Evolutionary conservation across 352 stramenopile species (phyloP), one percentile per base, ranked within the genome.

Genomic region (Phytophthora parvispora): DNA sequence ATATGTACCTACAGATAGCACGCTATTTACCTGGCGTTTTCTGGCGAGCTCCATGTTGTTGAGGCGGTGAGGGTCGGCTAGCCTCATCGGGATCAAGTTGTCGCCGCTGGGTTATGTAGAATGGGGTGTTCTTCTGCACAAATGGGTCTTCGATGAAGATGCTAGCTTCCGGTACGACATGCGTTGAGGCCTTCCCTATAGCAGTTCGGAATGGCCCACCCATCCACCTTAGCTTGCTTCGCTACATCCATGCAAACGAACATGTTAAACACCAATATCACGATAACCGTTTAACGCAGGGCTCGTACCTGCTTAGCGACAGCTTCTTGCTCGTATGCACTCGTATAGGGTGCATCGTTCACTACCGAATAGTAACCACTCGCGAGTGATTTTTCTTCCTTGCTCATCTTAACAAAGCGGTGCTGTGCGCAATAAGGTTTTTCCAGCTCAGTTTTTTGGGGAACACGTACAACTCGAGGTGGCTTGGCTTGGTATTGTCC

Each of bases 291-390:
- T 50, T 3, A 50, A n/a, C 20, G n/a, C 24, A 34, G 13, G 60
- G 32, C 36, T 45, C 47, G 6, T 68, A 85, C 79, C 78, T 93
- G 86, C 8, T 79, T 66, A 22, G 85, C 72, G 32, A 93, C 56
- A 13, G 64, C 59, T 58, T 94, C 83, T 5, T 76, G 75, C 29
- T 94, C 86, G 22, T 56, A 64, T 1, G 59, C 47, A 38, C 81
- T 91, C 49, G 70, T 51, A 67, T 95, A 95, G 27, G 88, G 88
- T 22, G 84, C 86, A 49, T 95, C 88, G 54, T 95, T 95, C 47
- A 94, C 77, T 38, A 95, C 76, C 38, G 88, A 95, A 55, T 94
- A 95, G 58, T 90, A 95, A 5, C 76, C 67, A 66, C 29, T 66
- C 53, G 13, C 36, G 4, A 52, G 60, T 25, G 47, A 64, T 43